Base-by-base conservation (phyloP, 2,329 filamentous ascomycete species). In the Fusarium lateritium region DNA sequence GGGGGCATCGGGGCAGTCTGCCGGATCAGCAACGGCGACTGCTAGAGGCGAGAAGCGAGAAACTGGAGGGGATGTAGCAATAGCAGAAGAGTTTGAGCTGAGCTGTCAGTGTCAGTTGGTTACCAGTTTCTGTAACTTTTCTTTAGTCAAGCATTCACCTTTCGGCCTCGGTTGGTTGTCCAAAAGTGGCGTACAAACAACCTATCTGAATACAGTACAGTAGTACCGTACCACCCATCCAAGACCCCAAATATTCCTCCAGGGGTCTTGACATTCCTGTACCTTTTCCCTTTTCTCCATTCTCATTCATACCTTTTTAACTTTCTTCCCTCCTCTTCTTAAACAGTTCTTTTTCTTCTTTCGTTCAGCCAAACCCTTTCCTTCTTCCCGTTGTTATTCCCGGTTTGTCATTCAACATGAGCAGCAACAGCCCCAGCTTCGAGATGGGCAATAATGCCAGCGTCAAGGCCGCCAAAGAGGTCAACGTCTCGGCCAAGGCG, bases 361-460 rank as follows among this genome's bases (percentile, higher is more conserved):
- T 36, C 17, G 49, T 55, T 26, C n/a, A 38, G 28, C 31, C 28
- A 26, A 24, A 28, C 36, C 38, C 26, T 24, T 42, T 28, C 39
- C 19, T 42, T 24, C 5, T 19, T n/a, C 14, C 13, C n/a, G 15
- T 14, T 15, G 6, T 14, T 50, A 19, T 15, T 21, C 17, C 14
- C 8, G 7, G 10, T 28, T 15, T 28, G 14, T 11, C 24, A 31
- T 26, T 36, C 44, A 73, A 11, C 13, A 75, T 75, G 73, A 51
- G 56, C 6, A 69, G 65, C n/a, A 47, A 60, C 26, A 71, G 57
- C 8, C 59, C 49, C 33, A 74, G 65, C 57, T 72, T 74, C 19
- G 73, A 75, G 44, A 58, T 75, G 70, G 73, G 71, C 62, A 69
- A 70, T 3, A 59, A 62, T 14, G 63, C 71, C 5, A 45, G 43